phyloP scores from a whole-genome alignment of 257 asterid genomes.

The Sherardia arvensis region DNA sequence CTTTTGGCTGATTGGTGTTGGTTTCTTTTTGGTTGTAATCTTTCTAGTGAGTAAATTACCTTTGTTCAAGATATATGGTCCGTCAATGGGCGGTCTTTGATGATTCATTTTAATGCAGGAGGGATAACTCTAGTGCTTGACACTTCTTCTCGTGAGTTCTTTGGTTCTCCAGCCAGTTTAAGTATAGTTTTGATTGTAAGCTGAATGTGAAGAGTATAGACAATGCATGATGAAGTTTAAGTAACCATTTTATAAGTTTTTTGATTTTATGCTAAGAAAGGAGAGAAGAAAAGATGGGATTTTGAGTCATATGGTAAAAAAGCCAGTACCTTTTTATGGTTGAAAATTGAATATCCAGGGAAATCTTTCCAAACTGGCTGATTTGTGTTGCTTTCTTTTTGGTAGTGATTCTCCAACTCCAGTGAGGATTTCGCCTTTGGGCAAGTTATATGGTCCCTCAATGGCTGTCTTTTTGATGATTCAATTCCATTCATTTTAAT shows the following conservation, averaged over 20 bases:
- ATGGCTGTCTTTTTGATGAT: neutral
- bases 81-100: no score
- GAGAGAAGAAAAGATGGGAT: neutral
- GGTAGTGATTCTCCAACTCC: neutral
- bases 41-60: no score
- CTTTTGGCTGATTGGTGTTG: no score
- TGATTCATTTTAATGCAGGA: no score
- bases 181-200: neutral
- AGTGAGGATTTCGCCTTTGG: neutral
- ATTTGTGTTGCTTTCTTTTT: neutral
- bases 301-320: neutral
- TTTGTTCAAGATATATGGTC: no score
- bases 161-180: no score
- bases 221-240: neutral
- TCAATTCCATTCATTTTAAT: neutral
- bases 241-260: neutral
- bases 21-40: no score
- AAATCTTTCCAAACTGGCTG: neutral
- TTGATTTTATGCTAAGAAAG: neutral
- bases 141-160: no score
- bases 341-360: neutral
- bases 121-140: no score
- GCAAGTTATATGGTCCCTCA: neutral
- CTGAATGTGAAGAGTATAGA: neutral
- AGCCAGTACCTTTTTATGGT: neutral